Evolutionary conservation across 1,139 yeast species (phyloP), one percentile per base, ranked within the genome.

Genomic region (Lodderomyces margitis): DNA sequence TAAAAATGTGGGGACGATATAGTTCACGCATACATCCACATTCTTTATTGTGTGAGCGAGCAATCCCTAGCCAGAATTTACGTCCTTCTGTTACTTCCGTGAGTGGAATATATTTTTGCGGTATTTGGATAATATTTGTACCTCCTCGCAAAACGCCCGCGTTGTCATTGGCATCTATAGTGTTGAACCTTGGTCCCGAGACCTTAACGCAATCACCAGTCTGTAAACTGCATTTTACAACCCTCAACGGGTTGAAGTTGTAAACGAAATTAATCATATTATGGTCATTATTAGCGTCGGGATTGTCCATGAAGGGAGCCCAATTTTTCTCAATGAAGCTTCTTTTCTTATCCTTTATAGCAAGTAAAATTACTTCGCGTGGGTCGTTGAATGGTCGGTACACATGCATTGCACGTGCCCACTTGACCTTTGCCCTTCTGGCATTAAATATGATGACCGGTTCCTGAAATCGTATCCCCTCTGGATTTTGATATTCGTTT

Each of bases 401-500:
- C 14, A 59, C 48, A 47, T 58, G 62, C 66, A 68, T 64, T 8
- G 58, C 64, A 42, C 72, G 47, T 40, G 59, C 58, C 36, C 51
- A 49, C 10, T 45, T 50, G 6, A 57, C 47, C 4, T 50, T 44
- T 15, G 47, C 48, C 39, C 46, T 53, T 36, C 59, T 53, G 67
- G 73, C 62, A 49, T 72, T 74, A 55, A 71, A 75, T 4, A 73
- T 57, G 17, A 75, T 59, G 8, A 75, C 49, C 2, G 80, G 81
- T 44, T 75, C 81, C 32, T 62, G 64, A 10, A 42, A 36, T n/a
- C 5, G 2, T 16, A 30, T 36, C 5, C 43, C 68, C 41, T 56
- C 50, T 0, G 72, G 70, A 14, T 50, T 45, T 8, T 52, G 44
- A 45, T 66, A 68, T 35, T 55, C 58, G 6, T 65, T 62, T 8